Evolutionary conservation across 2,329 filamentous ascomycete species (phyloP), one percentile per base, ranked within the genome.

Genomic region (Beauveria bassiana): DNA sequence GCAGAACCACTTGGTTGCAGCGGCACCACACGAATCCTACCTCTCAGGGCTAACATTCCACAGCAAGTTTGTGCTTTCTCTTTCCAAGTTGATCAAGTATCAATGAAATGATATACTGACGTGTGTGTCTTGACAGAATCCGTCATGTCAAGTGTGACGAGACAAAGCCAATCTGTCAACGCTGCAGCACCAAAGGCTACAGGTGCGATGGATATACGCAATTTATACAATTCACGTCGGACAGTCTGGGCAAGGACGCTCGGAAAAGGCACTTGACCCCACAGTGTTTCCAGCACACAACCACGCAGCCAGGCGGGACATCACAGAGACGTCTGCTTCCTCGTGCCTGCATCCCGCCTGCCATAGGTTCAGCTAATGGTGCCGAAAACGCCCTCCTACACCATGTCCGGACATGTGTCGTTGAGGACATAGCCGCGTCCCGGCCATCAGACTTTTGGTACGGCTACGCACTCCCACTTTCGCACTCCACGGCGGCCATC

Each of bases 111-210:
- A 34, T 1, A 34, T 31, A 31, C 51, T 43, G 16, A 28, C 22
- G 12, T 12, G 51, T n/a, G 12, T 12, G 51, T 26, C 51, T 43
- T 20, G 26, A 6, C 38, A 66, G 65, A 63, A 65, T 62, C 16
- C 65, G 64, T 2, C 65, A 66, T 60, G 31, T 66, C 18, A 66
- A 66, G 51, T 66, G 65, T 5, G 65, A 66, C 38, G 65, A 54
- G 38, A 16, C 51, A 65, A 47, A 58, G 22, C 65, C 64, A 1
- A 42, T 45, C 8, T 66, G 64, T 3, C 51, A 52, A 16, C 51
- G 64, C 22, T 66, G 64, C 16, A 18, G 43, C 20, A 62, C 40
- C 14, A 63, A 65, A 20, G 49, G 58, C 24, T 62, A 62, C 22
- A 64, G 56, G 16, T 66, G 65, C 20, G 64, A 64, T n/a, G 65